Conservation (phyloP, 129 eudicot genomes). For the Solidago caesia region DNA sequence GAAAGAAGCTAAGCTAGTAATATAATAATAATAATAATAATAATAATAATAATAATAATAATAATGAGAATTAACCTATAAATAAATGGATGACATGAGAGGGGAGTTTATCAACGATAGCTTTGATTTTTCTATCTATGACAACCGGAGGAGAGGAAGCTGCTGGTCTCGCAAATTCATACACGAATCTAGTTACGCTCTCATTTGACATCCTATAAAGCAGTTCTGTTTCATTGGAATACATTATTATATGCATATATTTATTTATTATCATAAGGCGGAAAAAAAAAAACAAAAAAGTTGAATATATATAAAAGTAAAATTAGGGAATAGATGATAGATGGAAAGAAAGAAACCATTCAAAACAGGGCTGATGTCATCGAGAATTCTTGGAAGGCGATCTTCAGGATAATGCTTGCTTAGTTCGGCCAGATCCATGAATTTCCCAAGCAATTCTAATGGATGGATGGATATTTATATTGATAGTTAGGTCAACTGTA, state of each 20-base stretch:
- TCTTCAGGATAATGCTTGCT: not conserved
- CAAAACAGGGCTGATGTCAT: not conserved
- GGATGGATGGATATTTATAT: not conserved
- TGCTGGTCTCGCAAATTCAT: not conserved
- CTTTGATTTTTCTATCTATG: not conserved
- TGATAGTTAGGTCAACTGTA: too few relatives aligned
- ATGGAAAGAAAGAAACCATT: not conserved
- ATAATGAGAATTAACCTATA: too few relatives aligned
- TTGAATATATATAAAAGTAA: not conserved
- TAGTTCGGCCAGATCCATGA: not conserved
- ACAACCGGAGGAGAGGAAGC: not conserved
- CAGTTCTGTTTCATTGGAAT: not conserved
- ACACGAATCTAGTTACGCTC: not conserved
- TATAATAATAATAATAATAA: too few relatives aligned
- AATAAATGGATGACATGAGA: too few relatives aligned
- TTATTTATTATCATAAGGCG: too few relatives aligned
- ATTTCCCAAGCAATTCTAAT: not conserved
- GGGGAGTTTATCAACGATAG: not conserved
- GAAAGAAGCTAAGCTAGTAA: too few relatives aligned
- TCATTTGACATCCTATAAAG: not conserved
- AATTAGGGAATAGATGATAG: not conserved
- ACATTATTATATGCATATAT: too few relatives aligned
- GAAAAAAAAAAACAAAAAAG: too few relatives aligned
- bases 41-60: too few relatives aligned
- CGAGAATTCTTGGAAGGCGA: not conserved